Percentiles rank a stretch among this genome's conserved stretches.
These are phyloP conservation scores for Lithospermum erythrorhizon DNA, from an alignment of 257 asterid genomes.

Conservation along the genomic window DNA sequence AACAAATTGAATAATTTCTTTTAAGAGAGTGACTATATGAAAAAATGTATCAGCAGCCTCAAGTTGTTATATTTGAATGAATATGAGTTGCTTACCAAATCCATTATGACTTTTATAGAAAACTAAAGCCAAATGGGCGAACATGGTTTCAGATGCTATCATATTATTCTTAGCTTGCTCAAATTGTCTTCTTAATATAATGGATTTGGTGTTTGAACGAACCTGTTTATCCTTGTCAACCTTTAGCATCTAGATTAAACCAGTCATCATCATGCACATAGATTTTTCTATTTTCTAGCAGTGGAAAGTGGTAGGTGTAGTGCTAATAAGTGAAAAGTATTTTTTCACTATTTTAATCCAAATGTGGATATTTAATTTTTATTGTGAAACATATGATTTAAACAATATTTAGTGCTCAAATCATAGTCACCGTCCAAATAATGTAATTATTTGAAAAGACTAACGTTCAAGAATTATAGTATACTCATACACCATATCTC, in stretches of 20 bases:
- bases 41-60: background rate
- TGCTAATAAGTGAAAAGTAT: background rate
- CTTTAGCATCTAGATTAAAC: background rate
- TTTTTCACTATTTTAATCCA: too few species aligned
- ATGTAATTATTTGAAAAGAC: too few species aligned
- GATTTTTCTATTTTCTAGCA: background rate
- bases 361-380: too few species aligned
- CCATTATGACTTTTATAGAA: background rate
- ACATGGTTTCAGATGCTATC: background rate
- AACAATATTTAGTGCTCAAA: too few species aligned
- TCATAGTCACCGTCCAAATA: too few species aligned
- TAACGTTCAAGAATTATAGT: too few species aligned
- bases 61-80: background rate
- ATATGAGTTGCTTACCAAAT: background rate
- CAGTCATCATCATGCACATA: background rate
- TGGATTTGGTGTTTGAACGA: conserved; percentile 2
- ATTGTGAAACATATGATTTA: too few species aligned
- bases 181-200: background rate
- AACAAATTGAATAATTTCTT: too few species aligned
- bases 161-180: background rate
- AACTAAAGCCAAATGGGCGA: background rate
- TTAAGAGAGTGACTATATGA: background rate
- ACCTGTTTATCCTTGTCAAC: conserved; percentile 4
- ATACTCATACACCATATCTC: too few species aligned
- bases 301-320: background rate